phyloP scores from a whole-genome alignment of 139 green algal species.

The Chlamydomonas incerta region DNA sequence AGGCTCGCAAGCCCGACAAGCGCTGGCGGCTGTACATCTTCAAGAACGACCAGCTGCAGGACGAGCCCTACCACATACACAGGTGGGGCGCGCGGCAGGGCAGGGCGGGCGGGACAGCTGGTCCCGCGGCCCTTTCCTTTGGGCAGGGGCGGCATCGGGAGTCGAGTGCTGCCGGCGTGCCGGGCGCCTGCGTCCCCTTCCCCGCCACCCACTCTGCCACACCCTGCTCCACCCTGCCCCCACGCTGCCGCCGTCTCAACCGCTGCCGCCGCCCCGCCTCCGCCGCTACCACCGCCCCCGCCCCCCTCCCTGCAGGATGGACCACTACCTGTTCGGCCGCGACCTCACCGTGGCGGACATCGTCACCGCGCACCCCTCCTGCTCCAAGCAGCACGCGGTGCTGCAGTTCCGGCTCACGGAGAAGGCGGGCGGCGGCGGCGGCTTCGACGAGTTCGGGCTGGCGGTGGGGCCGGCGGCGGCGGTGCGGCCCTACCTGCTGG shows the following conservation, averaged over 20 bases:
- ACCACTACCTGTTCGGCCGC: conserved; percentile 92
- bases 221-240: not conserved
- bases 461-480: not conserved
- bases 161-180: too few species aligned
- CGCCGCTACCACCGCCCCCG: not conserved
- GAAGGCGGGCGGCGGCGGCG: conserved; percentile 11
- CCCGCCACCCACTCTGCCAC: too few species aligned
- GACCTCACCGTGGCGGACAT: conserved; percentile 91
- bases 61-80: conserved; percentile 70
- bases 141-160: too few species aligned
- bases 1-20: conserved; percentile 76
- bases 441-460: not conserved
- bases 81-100: conserved; percentile 42
- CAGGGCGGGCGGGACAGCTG: too few species aligned
- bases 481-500: conserved; percentile 92
- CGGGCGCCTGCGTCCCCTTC: too few species aligned
- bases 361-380: conserved; percentile 94
- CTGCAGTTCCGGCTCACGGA: conserved; percentile 80
- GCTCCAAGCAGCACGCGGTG: conserved; percentile 97
- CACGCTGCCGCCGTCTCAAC: too few species aligned
- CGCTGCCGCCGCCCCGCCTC: too few species aligned
- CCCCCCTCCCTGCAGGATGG: conserved; percentile 48
- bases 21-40: conserved; percentile 96
- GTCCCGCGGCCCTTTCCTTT: too few species aligned
- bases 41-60: conserved; percentile 76